These are phyloP conservation scores for Coniophora puteana DNA, from an alignment of 1,284 basidiomycete species.

Conservation along the genomic window DNA sequence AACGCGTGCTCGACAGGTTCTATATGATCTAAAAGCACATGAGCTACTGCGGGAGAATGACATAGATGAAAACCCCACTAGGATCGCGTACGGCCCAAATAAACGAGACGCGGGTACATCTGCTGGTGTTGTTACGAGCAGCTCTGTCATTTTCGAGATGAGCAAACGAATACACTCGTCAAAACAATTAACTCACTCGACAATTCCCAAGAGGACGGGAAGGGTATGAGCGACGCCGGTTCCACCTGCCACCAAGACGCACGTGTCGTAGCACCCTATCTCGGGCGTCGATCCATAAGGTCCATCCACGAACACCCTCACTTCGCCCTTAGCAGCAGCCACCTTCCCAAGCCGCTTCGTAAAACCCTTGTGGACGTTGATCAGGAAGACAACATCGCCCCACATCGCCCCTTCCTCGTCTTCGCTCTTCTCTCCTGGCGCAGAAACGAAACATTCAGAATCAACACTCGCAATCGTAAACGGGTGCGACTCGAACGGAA, in stretches of 20 bases:
- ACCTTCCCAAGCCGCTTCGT: slow-evolving; percentile 24
- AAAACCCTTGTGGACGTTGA: slow-evolving; percentile 38
- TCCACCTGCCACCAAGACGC: slow-evolving; percentile 36
- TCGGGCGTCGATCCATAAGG: slow-evolving; percentile 31
- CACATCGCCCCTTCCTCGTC: slow-evolving; percentile 5
- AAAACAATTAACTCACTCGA: slow-evolving; percentile 37
- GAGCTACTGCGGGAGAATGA: not conserved
- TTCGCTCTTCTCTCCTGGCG: not conserved
- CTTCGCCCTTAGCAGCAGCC: slow-evolving; percentile 12
- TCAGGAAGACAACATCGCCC: slow-evolving; percentile 39
- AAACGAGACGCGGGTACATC: slow-evolving; percentile 33
- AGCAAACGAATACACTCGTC: not conserved
- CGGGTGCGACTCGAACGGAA: slow-evolving; percentile 42
- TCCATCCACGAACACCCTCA: slow-evolving; percentile 31
- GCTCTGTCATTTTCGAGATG: slow-evolving; percentile 12
- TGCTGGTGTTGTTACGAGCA: slow-evolving; percentile 21
- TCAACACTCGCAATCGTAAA: slow-evolving; percentile 44
- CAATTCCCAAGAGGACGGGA: slow-evolving; percentile 39
- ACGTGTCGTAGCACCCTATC: slow-evolving; percentile 23
- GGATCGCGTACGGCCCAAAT: slow-evolving; percentile 41
- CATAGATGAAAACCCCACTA: slow-evolving; percentile 22
- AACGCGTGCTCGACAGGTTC: slow-evolving; percentile 37
- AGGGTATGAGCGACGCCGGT: slow-evolving; percentile 50
- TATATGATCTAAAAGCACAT: slow-evolving; percentile 29
- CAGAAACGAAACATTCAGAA: slow-evolving; percentile 4